phyloP scores from a whole-genome alignment of 768 basidiomycete species.

The Lactarius vividus region DNA sequence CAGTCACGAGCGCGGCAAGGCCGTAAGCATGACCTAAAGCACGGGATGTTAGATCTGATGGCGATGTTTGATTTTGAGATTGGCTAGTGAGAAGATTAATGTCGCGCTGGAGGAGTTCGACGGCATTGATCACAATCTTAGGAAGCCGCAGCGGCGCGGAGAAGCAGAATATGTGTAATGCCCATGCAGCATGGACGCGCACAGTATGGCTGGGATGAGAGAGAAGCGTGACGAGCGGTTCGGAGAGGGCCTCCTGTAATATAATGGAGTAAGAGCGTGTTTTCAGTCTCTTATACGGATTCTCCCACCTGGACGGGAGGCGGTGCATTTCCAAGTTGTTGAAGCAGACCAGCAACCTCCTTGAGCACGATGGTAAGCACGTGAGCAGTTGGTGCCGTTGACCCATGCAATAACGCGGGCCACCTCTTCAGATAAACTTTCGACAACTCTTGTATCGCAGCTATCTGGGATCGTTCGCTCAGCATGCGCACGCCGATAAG shows the following conservation, averaged over 20 bases:
- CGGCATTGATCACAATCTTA: constrained; percentile 69
- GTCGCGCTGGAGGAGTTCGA: constrained; percentile 83
- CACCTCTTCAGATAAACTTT: constrained; percentile 82
- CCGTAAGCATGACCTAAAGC: constrained; percentile 89
- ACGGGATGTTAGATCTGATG: constrained; percentile 66
- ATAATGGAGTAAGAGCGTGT: not conserved
- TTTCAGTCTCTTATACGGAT: not conserved
- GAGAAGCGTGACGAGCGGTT: constrained; percentile 81
- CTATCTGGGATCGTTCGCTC: constrained; percentile 91
- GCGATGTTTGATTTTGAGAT: constrained; percentile 56
- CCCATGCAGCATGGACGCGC: constrained; percentile 84
- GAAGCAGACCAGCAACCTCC: constrained; percentile 82
- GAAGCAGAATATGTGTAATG: constrained; percentile 86
- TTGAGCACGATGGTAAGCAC: constrained; percentile 72
- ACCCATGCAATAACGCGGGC: constrained; percentile 91
- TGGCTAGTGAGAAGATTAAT: constrained; percentile 55
- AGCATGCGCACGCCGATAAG: constrained; percentile 86
- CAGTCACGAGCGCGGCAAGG: constrained; percentile 79
- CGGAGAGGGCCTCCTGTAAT: constrained; percentile 67
- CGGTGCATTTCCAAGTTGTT: constrained; percentile 90
- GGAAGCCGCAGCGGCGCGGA: constrained; percentile 85
- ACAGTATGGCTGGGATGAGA: constrained; percentile 85
- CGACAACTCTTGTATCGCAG: constrained; percentile 83
- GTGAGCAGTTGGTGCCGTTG: constrained; percentile 60
- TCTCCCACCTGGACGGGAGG: constrained; percentile 70